Conservation (phyloP, 495 filamentous ascomycete species). For the Neurospora sp. region DNA sequence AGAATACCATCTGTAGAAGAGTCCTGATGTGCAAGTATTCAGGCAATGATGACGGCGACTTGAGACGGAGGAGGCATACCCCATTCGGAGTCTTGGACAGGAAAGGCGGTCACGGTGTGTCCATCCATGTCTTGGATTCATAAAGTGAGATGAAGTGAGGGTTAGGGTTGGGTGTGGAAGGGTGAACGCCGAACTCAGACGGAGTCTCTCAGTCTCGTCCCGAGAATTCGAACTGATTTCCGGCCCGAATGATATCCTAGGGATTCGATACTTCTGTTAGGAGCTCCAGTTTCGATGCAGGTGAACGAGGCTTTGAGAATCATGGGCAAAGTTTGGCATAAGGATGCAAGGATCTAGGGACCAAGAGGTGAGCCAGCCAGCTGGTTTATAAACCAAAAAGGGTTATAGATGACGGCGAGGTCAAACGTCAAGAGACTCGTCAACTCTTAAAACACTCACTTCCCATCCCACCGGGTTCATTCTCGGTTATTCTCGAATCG, state of each 20-base stretch:
- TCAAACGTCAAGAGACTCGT: neutral
- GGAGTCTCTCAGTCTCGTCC: neutral
- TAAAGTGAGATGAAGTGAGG: neutral
- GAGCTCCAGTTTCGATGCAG: neutral
- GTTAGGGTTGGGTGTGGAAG: neutral
- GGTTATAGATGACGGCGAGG: neutral
- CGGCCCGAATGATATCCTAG: neutral
- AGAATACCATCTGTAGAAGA: neutral
- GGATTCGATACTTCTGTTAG: neutral
- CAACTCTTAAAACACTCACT: neutral
- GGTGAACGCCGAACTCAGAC: neutral
- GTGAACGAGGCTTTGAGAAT: neutral
- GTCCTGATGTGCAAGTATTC: neutral
- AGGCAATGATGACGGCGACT: neutral
- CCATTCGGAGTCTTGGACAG: neutral
- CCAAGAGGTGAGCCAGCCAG: neutral
- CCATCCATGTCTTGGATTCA: neutral
- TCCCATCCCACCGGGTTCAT: neutral
- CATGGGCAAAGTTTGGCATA: neutral
- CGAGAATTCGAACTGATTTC: neutral
- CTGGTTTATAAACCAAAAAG: neutral
- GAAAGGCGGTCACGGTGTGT: neutral
- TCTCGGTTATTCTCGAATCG: neutral
- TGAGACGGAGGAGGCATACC: neutral
- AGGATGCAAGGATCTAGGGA: neutral